Evolutionary conservation across 345 rosid genomes (phyloP), one percentile per base, ranked within the genome.

Genomic region (Eucalyptus pauciflora): DNA sequence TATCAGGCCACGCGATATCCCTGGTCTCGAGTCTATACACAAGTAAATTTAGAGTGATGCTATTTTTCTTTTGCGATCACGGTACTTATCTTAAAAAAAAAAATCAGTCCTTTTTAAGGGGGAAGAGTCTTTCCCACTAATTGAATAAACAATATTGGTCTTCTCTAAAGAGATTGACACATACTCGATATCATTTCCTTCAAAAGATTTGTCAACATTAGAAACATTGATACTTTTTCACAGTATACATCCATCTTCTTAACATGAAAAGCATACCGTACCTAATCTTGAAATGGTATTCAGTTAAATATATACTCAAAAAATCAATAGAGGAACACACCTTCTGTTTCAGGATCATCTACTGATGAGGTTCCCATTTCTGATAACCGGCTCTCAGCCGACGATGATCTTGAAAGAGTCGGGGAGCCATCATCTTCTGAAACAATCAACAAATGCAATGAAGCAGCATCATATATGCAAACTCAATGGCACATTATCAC

Each of bases 361-460:
- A 90, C 49, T 86, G 90, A 60, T 20, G 99, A 90, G 69, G 89
- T 94, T 86, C 93, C 93, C 8, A 69, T 31, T 90, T 96, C 99
- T 50, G 96, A 90, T 90, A 91, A 90, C 90, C 93, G 96, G 87
- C 96, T 93, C n/a, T 24, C 94, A 7, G 93, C 86, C 52, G 97
- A 96, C 81, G 96, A 90, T 81, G 93, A 71, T 91, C 95, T 93
- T 69, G 94, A 92, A 50, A 93, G 94, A 88, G 93, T 90, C 89
- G 86, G 89, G 45, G 91, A 43, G 41, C 89, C 58, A 88, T 95
- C 96, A 88, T 97, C 97, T 86, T 96, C 98, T 96, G 93, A 88
- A 90, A 90, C 31, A 46, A 81, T 58, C 86, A 5, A 87, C 48
- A 89, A 76, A 41, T 58, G 50, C 87, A 50, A 45, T 15, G 22